phyloP scores from a whole-genome alignment of 768 basidiomycete species.

The Lentinula detonsa region DNA sequence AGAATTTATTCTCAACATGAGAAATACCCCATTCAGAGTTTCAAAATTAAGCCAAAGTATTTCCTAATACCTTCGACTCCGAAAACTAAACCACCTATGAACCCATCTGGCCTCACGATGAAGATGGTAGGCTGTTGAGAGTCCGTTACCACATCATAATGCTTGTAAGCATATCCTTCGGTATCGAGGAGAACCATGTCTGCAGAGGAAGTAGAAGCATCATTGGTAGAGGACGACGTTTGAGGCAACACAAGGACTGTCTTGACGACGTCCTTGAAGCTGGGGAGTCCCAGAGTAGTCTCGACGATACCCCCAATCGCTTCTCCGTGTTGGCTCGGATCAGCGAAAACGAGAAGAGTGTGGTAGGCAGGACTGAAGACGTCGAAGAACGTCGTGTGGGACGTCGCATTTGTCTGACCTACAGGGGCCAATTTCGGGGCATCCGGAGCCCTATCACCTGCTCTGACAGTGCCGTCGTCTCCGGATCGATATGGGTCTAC shows the following conservation, averaged over 20 bases:
- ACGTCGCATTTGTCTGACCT: constrained; percentile 8
- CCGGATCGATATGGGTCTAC: constrained; percentile 17
- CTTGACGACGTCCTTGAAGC: constrained; percentile 18
- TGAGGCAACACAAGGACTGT: constrained; percentile 21
- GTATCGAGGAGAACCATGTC: constrained; percentile 29
- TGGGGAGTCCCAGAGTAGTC: constrained; percentile 11
- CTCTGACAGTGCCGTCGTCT: constrained; percentile 21
- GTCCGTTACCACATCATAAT: constrained; percentile 24
- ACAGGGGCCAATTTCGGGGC: constrained; percentile 26
- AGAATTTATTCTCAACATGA: background rate
- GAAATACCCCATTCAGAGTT: background rate
- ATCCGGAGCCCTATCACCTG: constrained; percentile 41
- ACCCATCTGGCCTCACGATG: constrained; percentile 40
- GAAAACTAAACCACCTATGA: constrained; percentile 33
- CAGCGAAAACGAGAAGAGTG: constrained; percentile 34
- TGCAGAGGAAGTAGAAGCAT: constrained; percentile 7
- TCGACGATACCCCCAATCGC: constrained; percentile 8
- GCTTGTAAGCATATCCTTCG: constrained; percentile 29
- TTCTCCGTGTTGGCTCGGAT: constrained; percentile 13
- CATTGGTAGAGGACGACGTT: constrained; percentile 3
- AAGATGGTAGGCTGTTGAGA: constrained; percentile 21
- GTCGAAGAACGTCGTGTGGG: constrained; percentile 25
- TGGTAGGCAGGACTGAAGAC: constrained; percentile 28
- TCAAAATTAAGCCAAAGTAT: constrained; percentile 25
- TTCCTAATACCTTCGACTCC: constrained; percentile 22